Evolutionary conservation across 768 basidiomycete genomes (phyloP).

Genomic region (Pleurotus eryngii): DNA sequence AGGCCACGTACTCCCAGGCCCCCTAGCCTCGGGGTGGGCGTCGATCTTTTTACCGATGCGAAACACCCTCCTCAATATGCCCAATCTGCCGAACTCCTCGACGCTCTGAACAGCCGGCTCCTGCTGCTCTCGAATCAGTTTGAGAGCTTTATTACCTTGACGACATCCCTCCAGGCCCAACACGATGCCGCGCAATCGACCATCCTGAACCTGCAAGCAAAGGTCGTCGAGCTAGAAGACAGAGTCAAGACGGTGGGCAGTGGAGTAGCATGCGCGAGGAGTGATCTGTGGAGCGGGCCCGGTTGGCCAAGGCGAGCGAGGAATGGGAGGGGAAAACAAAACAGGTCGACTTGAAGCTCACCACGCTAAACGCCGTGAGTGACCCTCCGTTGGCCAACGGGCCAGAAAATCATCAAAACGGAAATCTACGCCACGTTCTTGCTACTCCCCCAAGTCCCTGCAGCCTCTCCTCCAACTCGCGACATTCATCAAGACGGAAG

Average conservation of each 20-base stretch:
- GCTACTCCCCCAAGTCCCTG: too few species aligned
- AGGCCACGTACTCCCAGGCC: constrained; percentile 84
- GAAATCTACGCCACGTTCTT: too few species aligned
- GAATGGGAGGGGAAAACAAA: too few species aligned
- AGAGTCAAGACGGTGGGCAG: too few species aligned
- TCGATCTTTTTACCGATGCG: constrained; percentile 15
- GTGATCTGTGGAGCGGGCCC: constrained; percentile 54
- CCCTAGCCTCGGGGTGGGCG: constrained; percentile 45
- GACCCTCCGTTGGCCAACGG: too few species aligned
- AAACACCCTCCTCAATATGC: constrained; percentile 23
- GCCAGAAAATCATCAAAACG: too few species aligned
- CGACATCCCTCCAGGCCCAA: constrained; percentile 70
- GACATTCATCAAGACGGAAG: too few species aligned
- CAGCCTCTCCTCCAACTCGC: too few species aligned
- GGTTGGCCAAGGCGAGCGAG: constrained; percentile 9
- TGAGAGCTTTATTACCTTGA: constrained; percentile 57
- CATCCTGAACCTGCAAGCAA: too few species aligned
- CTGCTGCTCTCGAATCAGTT: constrained; percentile 40
- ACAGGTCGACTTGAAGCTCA: too few species aligned
- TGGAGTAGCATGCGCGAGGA: constrained; percentile 75
- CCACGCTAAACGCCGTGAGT: too few species aligned
- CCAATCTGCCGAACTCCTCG: constrained; percentile 30
- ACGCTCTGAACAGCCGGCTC: constrained; percentile 63
- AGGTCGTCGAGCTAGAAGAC: too few species aligned
- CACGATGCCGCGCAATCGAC: constrained; percentile 20